Base-by-base conservation (phyloP, 768 basidiomycete genomes). In the Tephrocybe sp. region DNA sequence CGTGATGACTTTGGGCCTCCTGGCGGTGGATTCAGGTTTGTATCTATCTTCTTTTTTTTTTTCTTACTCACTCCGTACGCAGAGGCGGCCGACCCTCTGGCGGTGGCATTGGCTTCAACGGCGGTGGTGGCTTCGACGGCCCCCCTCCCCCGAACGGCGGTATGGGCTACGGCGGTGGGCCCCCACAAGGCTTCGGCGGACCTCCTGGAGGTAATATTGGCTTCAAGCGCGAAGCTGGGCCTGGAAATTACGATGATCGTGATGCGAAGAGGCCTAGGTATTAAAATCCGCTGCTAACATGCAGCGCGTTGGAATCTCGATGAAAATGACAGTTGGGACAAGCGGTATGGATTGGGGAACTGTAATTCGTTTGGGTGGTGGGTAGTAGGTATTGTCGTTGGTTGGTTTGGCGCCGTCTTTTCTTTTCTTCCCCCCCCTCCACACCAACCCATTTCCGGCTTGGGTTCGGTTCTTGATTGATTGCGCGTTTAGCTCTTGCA, bases 181-280 rank as follows among this genome's bases (percentile, higher is more conserved):
- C 49, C 27, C 42, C 49, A 9, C 21, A 12, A 40, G 41, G 41
- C 12, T 25, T 42, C 24, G 30, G 43, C 33, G 37, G 37, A 5
- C 37, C 37, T 19, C 37, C 37, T 9, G 78, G 78, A 47, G 79
- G 80, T 59, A 82, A 82, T 46, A 82, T 77, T 66, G 86, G 86
- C 63, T 83, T 88, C 72, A 90, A 90, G 69, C 82, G 88, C 56
- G 84, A 85, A 63, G 50, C 25, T 0, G 82, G 79, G 57, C 77
- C 84, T 45, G 83, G 84, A 71, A 84, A 84, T 67, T 88, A 78
- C 67, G 89, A 91, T 62, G 89, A 91, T 67, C 80, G 89, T 57
- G 89, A 91, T 57, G 60, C 76, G 27, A 92, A 92, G 70, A 85
- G 90, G 63, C 83, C 86, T 61, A 80, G 90, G 62, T 90, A 88